Conservation (phyloP, 2,329 filamentous ascomycete species). For the Tolypocladium amazonense region DNA sequence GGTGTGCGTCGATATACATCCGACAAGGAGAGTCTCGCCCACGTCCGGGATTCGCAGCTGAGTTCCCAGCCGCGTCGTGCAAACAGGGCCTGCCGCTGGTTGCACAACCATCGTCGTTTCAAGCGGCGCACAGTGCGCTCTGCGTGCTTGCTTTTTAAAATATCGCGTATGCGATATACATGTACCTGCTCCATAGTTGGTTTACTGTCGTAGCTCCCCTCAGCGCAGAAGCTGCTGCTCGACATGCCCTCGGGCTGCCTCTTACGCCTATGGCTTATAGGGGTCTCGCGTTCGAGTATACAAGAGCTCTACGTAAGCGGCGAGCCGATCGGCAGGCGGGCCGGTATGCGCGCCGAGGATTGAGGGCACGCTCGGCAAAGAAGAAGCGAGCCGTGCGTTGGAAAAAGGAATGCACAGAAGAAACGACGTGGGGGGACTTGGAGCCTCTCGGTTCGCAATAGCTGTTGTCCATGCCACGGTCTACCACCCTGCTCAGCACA, state of each 20-base stretch:
- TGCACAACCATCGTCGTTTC: no score
- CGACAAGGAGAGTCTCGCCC: neutral
- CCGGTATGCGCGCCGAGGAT: neutral
- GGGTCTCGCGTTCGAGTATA: neutral
- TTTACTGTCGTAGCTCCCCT: no score
- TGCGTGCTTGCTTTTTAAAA: neutral
- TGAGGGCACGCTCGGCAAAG: neutral
- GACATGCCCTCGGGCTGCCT: neutral
- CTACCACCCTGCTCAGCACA: neutral
- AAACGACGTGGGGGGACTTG: neutral
- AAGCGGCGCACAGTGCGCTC: neutral
- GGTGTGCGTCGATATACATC: neutral
- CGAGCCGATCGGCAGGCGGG: neutral
- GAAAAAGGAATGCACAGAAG: neutral
- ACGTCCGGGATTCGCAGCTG: neutral
- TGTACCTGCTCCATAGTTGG: no score
- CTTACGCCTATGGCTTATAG: neutral
- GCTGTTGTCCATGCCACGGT: no score
- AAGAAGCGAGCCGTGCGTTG: neutral
- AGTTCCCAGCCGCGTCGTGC: neutral
- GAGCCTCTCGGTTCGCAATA: no score
- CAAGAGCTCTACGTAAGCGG: neutral
- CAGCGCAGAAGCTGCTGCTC: no score
- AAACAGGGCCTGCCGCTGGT: neutral
- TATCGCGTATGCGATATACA: no score